Conservation (phyloP, 2,329 filamentous ascomycete genomes). For the Scedosporium dehoogii region DNA sequence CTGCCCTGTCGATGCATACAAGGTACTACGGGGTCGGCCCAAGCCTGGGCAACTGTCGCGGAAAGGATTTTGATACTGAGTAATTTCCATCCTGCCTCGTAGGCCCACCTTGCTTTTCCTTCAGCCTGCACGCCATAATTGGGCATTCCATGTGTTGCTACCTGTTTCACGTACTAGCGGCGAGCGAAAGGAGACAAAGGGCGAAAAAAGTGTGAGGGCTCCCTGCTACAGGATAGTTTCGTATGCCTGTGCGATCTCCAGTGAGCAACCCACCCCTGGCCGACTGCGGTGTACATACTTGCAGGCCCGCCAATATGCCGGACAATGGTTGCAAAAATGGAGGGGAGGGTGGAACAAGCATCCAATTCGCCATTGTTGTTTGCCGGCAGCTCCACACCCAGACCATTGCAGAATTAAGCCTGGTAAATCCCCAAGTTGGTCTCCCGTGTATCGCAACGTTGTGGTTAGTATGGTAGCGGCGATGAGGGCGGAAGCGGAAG, state of each 20-base stretch:
- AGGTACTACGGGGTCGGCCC: background rate
- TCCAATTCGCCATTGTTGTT: background rate
- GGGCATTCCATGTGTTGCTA: background rate
- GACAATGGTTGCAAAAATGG: background rate
- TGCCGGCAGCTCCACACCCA: background rate
- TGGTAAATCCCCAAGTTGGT: background rate
- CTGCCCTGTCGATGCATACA: background rate
- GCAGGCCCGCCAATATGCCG: background rate
- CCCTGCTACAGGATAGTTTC: constrained; percentile 4
- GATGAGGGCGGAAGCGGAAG: background rate
- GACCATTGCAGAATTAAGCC: background rate
- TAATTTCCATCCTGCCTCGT: background rate
- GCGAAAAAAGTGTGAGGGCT: background rate
- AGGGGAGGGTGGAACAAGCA: background rate
- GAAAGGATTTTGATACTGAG: background rate
- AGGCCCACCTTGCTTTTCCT: background rate
- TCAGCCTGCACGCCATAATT: background rate
- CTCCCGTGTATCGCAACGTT: background rate
- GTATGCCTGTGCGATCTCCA: constrained; percentile 2
- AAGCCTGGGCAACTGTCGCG: background rate
- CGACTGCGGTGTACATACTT: background rate
- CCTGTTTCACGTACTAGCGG: background rate
- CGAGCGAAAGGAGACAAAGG: background rate
- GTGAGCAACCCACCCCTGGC: background rate
- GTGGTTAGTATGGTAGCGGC: background rate